Evolutionary conservation across 192 early-diverging fungal genomes (phyloP), one percentile per base, ranked within the genome.

Genomic region (Coemansia sp.): DNA sequence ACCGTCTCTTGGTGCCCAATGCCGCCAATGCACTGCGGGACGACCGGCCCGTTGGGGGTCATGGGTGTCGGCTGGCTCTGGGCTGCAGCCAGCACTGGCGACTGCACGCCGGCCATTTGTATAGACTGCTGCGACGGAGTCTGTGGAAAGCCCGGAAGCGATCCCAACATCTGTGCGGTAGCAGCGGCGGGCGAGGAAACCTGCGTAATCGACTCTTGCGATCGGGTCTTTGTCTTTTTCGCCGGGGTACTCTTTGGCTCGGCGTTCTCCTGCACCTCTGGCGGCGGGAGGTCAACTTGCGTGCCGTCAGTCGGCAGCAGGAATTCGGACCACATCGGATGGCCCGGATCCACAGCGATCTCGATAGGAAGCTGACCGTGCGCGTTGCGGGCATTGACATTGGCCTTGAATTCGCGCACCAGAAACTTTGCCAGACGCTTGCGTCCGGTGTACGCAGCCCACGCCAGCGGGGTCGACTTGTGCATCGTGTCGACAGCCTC

Each of bases 401-500:
- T 83, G 9, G 90, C 92, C 27, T 75, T 71, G 58, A 88, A 90
- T 39, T 84, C 83, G 15, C 88, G 79, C 45, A 97, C 80, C 51
- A 97, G 67, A 27, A 84, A 40, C 57, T 78, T 82, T 35, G 87
- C 89, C 10, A 84, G 79, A 29, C 85, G 80, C 45, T 82, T 75
- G 62, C 91, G 80, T 48, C 81, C 81, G 23, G 85, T 89, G 62
- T 88, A 93, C 4, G 89, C 90, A 10, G 92, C 91, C 94, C 94
- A 97, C 0, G 86, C 89, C 12, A 97, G 71, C n/a, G 94, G 87
- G 26, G 84, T 83, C 3, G 84, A 89, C 12, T 74, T 67, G 58
- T 93, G 86, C 86, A 90, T 87, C 2, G 91, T 91, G 64, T 97
- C 94, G 9, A 84, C 64, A 0, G 89, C 53, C 55, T 94, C 90